Evolutionary conservation across 2,329 filamentous ascomycete genomes (phyloP), one percentile per base, ranked within the genome.

Genomic region (Cryphonectria nitschkei): DNA sequence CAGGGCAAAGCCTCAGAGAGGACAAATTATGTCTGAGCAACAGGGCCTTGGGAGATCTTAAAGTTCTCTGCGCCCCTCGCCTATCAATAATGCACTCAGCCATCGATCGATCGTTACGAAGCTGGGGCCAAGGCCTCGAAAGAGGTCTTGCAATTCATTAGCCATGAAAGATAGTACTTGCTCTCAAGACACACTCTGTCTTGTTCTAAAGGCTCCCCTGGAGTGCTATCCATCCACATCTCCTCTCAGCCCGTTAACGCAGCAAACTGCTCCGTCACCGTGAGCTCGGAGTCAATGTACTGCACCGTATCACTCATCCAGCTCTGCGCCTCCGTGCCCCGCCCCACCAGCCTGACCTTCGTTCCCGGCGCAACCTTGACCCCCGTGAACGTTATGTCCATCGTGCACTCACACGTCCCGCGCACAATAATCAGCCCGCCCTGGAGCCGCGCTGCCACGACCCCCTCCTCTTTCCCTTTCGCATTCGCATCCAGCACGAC

Each of bases 401-500:
- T 67, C 5, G 72, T 75, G 61, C 79, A 76, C 26, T 80, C 78
- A 65, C 75, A 76, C 16, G 75, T 70, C 11, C 76, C 78, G 41
- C 73, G 73, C 52, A 74, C 73, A 37, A 81, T 78, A 43, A 73
- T 75, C 65, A 81, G 61, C 3, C 75, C 69, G 1, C 79, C 80
- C 66, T 73, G 76, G 56, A 81, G 67, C 61, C 74, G 71, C 41
- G 77, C 77, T 46, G 73, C 69, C 52, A 77, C 72, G n/a, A 75
- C 75, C 29, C 43, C 43, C 6, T 74, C 71, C 34, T 74, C 72
- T 52, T 77, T 78, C 54, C 46, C 46, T 11, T 39, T 74, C 19
- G 22, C 46, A 11, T 50, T n/a, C 7, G 22, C 46, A n/a, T 11
- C 46, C 46, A 11, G 7, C 46, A 50, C 19, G 46, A 75, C 74